Evolutionary conservation across 2,329 filamentous ascomycete species (phyloP).

Genomic region (Fusarium tanahbumbuense): DNA sequence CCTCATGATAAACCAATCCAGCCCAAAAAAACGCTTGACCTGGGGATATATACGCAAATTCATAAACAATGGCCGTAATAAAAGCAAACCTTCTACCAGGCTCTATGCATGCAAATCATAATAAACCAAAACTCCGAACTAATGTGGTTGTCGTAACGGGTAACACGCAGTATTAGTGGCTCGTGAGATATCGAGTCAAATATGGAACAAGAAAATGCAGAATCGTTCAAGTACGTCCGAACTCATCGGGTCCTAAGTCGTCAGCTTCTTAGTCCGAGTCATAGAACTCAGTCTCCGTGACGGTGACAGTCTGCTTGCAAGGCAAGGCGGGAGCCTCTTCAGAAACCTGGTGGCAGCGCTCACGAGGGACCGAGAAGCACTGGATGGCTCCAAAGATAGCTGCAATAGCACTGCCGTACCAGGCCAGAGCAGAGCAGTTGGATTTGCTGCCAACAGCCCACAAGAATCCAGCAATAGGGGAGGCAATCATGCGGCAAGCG

Average conservation of each 20-base stretch:
- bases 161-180: slow-evolving; percentile 6
- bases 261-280: slow-evolving; percentile 36
- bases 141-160: background rate
- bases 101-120: slow-evolving; percentile 2
- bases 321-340: slow-evolving; percentile 47
- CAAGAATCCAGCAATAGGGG: slow-evolving; percentile 71
- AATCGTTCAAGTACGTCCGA: background rate
- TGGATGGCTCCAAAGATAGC: slow-evolving; percentile 69
- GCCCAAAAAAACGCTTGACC: slow-evolving; percentile 12
- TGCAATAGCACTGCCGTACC: slow-evolving; percentile 70
- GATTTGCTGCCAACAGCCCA: slow-evolving; percentile 70
- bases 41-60: slow-evolving; percentile 27
- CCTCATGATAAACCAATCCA: slow-evolving; percentile 1
- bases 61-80: slow-evolving; percentile 15
- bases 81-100: slow-evolving; percentile 3
- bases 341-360: slow-evolving; percentile 41
- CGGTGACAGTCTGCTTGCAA: slow-evolving; percentile 36
- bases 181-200: slow-evolving; percentile 4
- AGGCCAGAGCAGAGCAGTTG: slow-evolving; percentile 70
- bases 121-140: slow-evolving; percentile 24
- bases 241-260: background rate
- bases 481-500: slow-evolving; percentile 74
- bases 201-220: background rate
- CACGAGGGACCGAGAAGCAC: slow-evolving; percentile 65
- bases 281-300: slow-evolving; percentile 50